Conservation (phyloP, 106 monocot species). For the Dioscorea zingiberensis region DNA sequence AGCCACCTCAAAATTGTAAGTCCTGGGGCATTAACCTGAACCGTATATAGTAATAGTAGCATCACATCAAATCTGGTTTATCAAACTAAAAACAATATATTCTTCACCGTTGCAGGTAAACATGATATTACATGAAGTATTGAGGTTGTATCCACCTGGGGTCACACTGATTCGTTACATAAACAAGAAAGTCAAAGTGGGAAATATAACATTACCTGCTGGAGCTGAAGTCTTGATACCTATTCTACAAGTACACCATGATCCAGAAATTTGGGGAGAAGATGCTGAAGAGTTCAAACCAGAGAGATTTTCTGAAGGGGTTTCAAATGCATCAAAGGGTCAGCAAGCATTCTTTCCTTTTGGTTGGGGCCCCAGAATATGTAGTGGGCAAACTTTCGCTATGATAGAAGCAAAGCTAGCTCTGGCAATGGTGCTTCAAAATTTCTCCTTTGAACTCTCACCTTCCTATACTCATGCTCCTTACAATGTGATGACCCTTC, state of each 20-base stretch:
- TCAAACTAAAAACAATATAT: no score
- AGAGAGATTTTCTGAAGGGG: slow-evolving; percentile 27
- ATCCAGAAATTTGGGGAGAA: slow-evolving; percentile 24
- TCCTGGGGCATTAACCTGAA: no score
- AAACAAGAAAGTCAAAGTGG: slow-evolving; percentile 1
- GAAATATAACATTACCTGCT: slow-evolving; percentile 18
- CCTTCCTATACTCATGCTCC: slow-evolving; percentile 56
- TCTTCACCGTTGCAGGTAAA: slow-evolving; percentile 25
- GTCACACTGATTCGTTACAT: slow-evolving; percentile 4
- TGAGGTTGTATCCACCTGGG: slow-evolving; percentile 49
- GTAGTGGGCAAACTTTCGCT: slow-evolving; percentile 19
- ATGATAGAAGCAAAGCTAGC: slow-evolving; percentile 26
- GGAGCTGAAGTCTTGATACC: slow-evolving; percentile 23
- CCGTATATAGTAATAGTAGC: no score
- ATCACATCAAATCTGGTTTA: no score
- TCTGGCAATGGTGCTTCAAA: slow-evolving; percentile 26
- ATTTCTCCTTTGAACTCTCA: slow-evolving; percentile 32
- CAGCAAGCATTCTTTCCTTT: slow-evolving; percentile 21
- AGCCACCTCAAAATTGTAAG: slow-evolving; percentile 26
- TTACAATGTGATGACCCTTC: slow-evolving; percentile 26
- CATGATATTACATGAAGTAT: slow-evolving; percentile 43
- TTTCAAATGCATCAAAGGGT: slow-evolving; percentile 16
- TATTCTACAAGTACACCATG: slow-evolving; percentile 21
- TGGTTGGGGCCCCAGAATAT: slow-evolving; percentile 24
- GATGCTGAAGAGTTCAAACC: slow-evolving; percentile 39